Percentiles rank a stretch among this genome's conserved stretches.
These are phyloP conservation scores for Pseudogymnoascus sp. DNA, from an alignment of 2,329 filamentous ascomycete genomes.

Conservation along the genomic window DNA sequence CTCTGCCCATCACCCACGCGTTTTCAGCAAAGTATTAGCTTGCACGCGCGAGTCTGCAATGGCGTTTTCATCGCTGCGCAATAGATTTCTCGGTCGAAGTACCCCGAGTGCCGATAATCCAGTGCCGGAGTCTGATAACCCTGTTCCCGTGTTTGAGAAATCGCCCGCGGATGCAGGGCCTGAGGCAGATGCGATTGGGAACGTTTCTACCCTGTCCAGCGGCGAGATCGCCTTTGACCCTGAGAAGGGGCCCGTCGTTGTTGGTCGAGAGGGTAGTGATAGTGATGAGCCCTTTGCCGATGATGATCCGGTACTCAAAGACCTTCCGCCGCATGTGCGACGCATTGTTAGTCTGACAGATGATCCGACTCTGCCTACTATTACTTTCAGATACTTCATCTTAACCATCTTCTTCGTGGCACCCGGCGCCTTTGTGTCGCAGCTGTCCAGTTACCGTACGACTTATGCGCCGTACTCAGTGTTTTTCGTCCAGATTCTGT, in stretches of 20 bases:
- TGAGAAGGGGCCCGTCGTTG: neutral
- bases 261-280: neutral
- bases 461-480: slow-evolving; percentile 47
- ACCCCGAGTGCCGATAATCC: neutral
- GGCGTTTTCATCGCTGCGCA: neutral
- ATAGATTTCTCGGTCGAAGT: neutral
- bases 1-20: neutral
- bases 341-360: slow-evolving; percentile 50
- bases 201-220: neutral
- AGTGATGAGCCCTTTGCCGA: slow-evolving; percentile 27
- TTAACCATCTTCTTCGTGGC: slow-evolving; percentile 46
- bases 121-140: neutral
- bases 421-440: slow-evolving; percentile 49
- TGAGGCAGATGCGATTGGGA: neutral
- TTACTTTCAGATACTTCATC: slow-evolving; percentile 53
- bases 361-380: slow-evolving; percentile 45
- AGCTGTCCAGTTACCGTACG: slow-evolving; percentile 49
- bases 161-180: neutral
- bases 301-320: slow-evolving; percentile 42
- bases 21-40: neutral
- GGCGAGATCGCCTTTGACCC: neutral
- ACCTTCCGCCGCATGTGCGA: slow-evolving; percentile 47
- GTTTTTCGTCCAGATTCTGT: slow-evolving; percentile 50
- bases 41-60: neutral
- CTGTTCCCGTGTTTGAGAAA: neutral